Evolutionary conservation across 2,329 filamentous ascomycete genomes (phyloP), one percentile per base, ranked within the genome.

Genomic region (Aspergillus ibericus): DNA sequence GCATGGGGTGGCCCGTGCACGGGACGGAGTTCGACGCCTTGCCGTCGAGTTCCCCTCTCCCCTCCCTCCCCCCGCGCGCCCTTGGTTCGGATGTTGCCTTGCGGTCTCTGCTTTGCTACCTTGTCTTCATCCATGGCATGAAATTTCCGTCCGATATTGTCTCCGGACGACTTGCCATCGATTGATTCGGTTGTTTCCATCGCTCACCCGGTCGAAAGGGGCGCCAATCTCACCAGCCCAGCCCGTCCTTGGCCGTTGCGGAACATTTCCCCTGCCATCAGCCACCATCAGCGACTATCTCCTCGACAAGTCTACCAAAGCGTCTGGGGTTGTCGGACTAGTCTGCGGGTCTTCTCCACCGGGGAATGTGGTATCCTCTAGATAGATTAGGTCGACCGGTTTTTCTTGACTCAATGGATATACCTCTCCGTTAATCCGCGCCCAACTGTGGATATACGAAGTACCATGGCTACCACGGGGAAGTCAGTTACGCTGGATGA

Each of bases 401-500:
- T 56, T 67, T 69, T 58, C 59, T 67, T 64, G 67, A 66, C 71
- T 77, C 75, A 73, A 78, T 78, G 75, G 75, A 71, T 69, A 72
- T 65, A 59, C 62, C 60, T 64, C 66, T 72, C 66, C 69, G 70
- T 67, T 78, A 70, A 78, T 67, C 63, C 67, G 65, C 66, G 66
- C 64, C 66, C 59, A 61, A 64, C 68, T 65, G 67, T 71, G 70
- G 72, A 67, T 67, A 32, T 60, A n/a, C 55, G 64, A 66, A 57
- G 59, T 63, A 63, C 54, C 58, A 80, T 80, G 78, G 77, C 78
- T 66, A 77, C 78, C 62, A 66, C 70, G 58, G 72, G 68, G 59
- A 79, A 78, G 68, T 74, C 74, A 61, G 72, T 74, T 61, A 72
- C 71, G 63, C 66, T 79, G 64, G 78, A 79, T 60, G 78, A 80